Evolutionary conservation across 1,284 basidiomycete species (phyloP).

Genomic region (Naganishia sp.): DNA sequence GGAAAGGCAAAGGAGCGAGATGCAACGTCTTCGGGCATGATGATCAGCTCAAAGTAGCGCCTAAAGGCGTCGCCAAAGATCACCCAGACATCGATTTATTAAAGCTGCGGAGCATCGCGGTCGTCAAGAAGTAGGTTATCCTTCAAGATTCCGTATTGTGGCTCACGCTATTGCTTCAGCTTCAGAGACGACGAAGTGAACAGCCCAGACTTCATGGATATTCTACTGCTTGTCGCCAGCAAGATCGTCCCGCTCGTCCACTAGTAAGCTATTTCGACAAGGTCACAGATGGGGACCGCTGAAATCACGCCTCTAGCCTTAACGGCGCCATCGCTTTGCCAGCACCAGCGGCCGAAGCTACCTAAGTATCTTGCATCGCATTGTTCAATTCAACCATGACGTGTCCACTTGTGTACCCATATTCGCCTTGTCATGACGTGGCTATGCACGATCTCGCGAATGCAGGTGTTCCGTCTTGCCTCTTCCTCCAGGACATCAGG

Average conservation of each 20-base stretch:
- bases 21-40: constrained; percentile 77
- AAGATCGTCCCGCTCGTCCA: constrained; percentile 76
- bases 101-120: constrained; percentile 76
- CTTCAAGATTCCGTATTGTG: neutral
- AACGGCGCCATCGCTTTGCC: constrained; percentile 67
- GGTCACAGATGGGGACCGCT: neutral
- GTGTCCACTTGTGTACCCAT: no score
- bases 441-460: no score
- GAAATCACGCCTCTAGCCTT: constrained; percentile 56
- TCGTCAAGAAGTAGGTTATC: constrained; percentile 63
- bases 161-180: constrained; percentile 52
- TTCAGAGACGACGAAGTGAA: constrained; percentile 76
- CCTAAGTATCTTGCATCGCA: neutral
- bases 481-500: no score
- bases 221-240: constrained; percentile 60
- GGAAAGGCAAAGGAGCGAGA: constrained; percentile 60
- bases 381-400: no score
- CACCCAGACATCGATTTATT: constrained; percentile 83
- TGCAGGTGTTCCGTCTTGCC: no score
- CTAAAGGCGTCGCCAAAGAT: constrained; percentile 79
- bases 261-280: constrained; percentile 60
- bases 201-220: constrained; percentile 65
- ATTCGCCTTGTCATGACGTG: no score
- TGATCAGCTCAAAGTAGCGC: constrained; percentile 80
- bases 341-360: constrained; percentile 51